phyloP scores from a whole-genome alignment of 2,329 filamentous ascomycete species.

The Emmonsiellopsis sp. region DNA sequence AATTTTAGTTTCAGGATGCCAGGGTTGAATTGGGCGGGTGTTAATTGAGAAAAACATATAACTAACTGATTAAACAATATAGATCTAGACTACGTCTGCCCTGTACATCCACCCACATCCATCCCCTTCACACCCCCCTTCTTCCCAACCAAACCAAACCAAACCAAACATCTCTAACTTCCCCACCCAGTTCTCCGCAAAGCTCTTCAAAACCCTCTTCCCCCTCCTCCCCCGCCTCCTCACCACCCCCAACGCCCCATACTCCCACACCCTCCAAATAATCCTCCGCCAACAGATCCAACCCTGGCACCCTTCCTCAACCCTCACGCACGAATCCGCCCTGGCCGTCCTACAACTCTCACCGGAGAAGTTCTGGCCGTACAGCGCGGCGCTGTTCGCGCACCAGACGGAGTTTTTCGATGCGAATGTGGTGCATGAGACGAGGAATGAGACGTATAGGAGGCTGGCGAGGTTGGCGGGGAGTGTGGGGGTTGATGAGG shows the following conservation, averaged over 20 bases:
- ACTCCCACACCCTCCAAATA: slow-evolving; percentile 55
- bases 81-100: slow-evolving; percentile 87
- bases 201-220: slow-evolving; percentile 70
- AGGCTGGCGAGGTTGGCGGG: slow-evolving; percentile 67
- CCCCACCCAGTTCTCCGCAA: slow-evolving; percentile 48
- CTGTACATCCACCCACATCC: slow-evolving; percentile 31
- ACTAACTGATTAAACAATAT: not conserved
- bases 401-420: slow-evolving; percentile 76
- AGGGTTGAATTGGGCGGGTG: too few species aligned
- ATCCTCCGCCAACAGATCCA: slow-evolving; percentile 89
- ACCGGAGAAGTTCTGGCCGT: slow-evolving; percentile 69
- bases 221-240: slow-evolving; percentile 57
- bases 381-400: slow-evolving; percentile 59
- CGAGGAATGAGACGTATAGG: slow-evolving; percentile 72
- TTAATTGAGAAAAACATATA: not conserved
- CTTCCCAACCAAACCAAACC: not conserved
- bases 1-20: not conserved
- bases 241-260: slow-evolving; percentile 52
- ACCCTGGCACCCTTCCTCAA: slow-evolving; percentile 87
- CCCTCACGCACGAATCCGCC: slow-evolving; percentile 62
- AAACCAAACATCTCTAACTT: slow-evolving; percentile 35
- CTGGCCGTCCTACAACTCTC: slow-evolving; percentile 66
- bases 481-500: slow-evolving; percentile 58
- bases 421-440: slow-evolving; percentile 71
- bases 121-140: not conserved